These are phyloP conservation scores for Gentiana straminea DNA, from an alignment of 257 asterid genomes.

Conservation along the genomic window DNA sequence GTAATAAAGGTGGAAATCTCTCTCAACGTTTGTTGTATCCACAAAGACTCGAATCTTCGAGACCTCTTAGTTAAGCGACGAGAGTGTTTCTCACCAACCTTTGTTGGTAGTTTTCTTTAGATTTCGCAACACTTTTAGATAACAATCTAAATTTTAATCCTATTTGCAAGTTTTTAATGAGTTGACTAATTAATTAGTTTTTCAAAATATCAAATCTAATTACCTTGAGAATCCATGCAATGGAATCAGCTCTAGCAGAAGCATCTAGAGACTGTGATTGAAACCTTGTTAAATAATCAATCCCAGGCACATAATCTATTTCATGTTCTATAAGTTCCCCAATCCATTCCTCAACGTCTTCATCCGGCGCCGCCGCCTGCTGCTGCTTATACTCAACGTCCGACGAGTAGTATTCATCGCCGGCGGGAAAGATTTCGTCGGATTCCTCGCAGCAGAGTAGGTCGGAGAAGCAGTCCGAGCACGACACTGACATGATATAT, in stretches of 20 bases:
- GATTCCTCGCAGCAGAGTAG: conserved; percentile 94
- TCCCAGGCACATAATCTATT: conserved; percentile 33
- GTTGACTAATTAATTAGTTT: no score
- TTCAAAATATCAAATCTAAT: neutral
- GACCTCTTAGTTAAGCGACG: no score
- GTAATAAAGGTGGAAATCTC: no score
- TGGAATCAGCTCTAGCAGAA: conserved; percentile 52
- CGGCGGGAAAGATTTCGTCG: conserved; percentile 34
- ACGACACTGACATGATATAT: conserved; percentile 55
- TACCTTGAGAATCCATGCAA: conserved; percentile 97
- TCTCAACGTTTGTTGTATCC: no score
- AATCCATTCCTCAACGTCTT: conserved; percentile 58
- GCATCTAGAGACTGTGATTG: conserved; percentile 42
- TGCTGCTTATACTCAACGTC: conserved; percentile 34
- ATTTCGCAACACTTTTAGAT: no score
- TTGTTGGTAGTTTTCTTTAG: no score
- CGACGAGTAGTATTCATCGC: conserved; percentile 56
- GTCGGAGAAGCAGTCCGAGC: conserved; percentile 90
- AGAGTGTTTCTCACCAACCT: no score
- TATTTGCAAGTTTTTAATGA: no score
- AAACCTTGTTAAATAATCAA: conserved; percentile 23
- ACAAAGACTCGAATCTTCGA: no score
- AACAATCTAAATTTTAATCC: no score
- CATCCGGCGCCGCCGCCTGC: conserved; percentile 10
- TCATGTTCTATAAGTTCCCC: conserved; percentile 72